These are phyloP conservation scores for Yamadazyma ubonensis DNA, from an alignment of 805 yeast genomes.

Conservation along the genomic window DNA sequence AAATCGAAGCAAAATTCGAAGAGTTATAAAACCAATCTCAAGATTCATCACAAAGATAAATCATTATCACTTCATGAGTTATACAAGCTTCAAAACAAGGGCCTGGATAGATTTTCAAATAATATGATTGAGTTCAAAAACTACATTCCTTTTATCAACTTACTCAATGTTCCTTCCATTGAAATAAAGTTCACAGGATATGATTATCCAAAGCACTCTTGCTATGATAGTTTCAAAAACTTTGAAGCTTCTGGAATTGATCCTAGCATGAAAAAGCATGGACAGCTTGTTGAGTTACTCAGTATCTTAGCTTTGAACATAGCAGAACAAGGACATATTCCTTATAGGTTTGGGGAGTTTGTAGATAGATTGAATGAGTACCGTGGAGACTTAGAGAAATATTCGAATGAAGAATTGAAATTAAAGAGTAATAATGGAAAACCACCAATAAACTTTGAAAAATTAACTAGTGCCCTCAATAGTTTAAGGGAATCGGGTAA, in stretches of 20 bases:
- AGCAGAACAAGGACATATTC: constrained; percentile 76
- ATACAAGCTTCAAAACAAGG: constrained; percentile 23
- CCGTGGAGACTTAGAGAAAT: constrained; percentile 46
- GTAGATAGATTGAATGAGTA: constrained; percentile 45
- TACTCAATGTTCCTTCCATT: constrained; percentile 68
- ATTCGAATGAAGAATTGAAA: constrained; percentile 21
- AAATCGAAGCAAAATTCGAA: too few species aligned
- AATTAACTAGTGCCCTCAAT: constrained; percentile 25
- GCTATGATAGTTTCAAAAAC: constrained; percentile 63
- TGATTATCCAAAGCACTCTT: constrained; percentile 51
- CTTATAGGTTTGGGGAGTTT: constrained; percentile 55
- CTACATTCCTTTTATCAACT: constrained; percentile 63
- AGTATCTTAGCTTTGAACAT: constrained; percentile 54
- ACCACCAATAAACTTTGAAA: constrained; percentile 24
- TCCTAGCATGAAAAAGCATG: constrained; percentile 54
- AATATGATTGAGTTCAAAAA: constrained; percentile 51
- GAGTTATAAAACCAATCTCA: constrained; percentile 1
- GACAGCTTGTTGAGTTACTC: constrained; percentile 54
- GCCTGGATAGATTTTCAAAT: constrained; percentile 28
- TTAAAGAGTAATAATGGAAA: constrained; percentile 11
- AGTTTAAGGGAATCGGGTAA: constrained; percentile 35
- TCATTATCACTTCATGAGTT: constrained; percentile 20
- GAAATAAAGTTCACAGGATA: constrained; percentile 51
- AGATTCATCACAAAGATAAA: constrained; percentile 11
- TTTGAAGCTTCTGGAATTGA: constrained; percentile 51